phyloP scores from a whole-genome alignment of 2,329 filamentous ascomycete genomes.

The Grosmannia clavigera region DNA sequence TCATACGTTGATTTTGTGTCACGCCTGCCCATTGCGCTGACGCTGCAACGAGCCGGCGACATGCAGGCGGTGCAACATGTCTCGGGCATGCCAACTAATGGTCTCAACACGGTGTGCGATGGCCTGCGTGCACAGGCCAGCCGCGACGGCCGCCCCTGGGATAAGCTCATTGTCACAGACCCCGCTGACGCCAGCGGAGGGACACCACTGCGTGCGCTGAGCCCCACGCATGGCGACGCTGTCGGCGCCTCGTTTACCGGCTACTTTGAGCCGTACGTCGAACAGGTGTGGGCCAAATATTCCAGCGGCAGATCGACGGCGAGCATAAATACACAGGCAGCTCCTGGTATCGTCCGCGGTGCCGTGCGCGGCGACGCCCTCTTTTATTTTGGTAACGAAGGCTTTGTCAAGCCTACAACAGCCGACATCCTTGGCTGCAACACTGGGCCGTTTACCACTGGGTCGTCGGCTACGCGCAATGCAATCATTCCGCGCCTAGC shows the following conservation, averaged over 20 bases:
- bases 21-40: slow-evolving; percentile 40
- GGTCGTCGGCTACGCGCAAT: slow-evolving; percentile 25
- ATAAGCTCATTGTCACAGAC: slow-evolving; percentile 33
- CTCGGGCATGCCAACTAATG: slow-evolving; percentile 44
- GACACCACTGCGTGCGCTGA: slow-evolving; percentile 27
- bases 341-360: slow-evolving; percentile 39
- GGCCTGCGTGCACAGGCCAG: slow-evolving; percentile 41
- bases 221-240: slow-evolving; percentile 29
- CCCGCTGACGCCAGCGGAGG: slow-evolving; percentile 11
- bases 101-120: slow-evolving; percentile 41
- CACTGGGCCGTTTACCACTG: slow-evolving; percentile 45
- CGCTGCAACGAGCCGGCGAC: slow-evolving; percentile 29
- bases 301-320: neutral
- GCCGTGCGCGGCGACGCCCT: slow-evolving; percentile 29
- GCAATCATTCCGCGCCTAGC: slow-evolving; percentile 35
- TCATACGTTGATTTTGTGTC: slow-evolving; percentile 54
- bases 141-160: slow-evolving; percentile 48
- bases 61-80: slow-evolving; percentile 31
- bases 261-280: slow-evolving; percentile 31
- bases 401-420: slow-evolving; percentile 43
- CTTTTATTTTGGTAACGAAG: slow-evolving; percentile 24
- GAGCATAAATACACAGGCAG: slow-evolving; percentile 51
- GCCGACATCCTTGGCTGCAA: slow-evolving; percentile 56
- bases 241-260: slow-evolving; percentile 30
- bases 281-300: slow-evolving; percentile 29